Evolutionary conservation across 495 filamentous ascomycete species (phyloP).

Genomic region (Penicillium coprophilum): DNA sequence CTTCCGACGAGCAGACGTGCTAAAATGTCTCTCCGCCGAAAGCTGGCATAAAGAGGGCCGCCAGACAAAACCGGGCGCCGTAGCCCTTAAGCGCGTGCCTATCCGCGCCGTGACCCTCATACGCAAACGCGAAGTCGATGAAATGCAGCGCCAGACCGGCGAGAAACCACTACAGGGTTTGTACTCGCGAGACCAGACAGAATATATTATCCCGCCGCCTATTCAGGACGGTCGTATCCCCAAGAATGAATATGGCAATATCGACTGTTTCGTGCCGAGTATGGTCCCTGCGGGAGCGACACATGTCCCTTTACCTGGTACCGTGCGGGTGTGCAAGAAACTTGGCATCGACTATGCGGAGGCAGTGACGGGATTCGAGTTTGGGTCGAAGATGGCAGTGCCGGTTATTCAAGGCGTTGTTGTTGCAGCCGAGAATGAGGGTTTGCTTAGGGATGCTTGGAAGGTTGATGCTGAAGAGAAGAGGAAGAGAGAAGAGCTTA

Average conservation of each 20-base stretch:
- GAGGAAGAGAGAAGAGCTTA: slow-evolving; percentile 75
- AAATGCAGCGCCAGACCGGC: slow-evolving; percentile 73
- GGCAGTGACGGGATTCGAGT: slow-evolving; percentile 95
- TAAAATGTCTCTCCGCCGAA: slow-evolving; percentile 84
- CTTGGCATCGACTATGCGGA: slow-evolving; percentile 89
- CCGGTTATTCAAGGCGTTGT: slow-evolving; percentile 91
- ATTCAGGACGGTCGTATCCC: slow-evolving; percentile 88
- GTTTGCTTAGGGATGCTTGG: slow-evolving; percentile 76
- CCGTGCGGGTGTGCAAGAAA: slow-evolving; percentile 74
- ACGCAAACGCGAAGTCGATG: slow-evolving; percentile 86
- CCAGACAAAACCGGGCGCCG: slow-evolving; percentile 62
- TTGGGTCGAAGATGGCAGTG: slow-evolving; percentile 87
- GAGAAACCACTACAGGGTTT: slow-evolving; percentile 83
- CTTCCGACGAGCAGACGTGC: slow-evolving; percentile 75
- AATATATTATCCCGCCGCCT: slow-evolving; percentile 82
- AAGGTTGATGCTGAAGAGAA: slow-evolving; percentile 77
- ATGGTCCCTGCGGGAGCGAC: slow-evolving; percentile 87
- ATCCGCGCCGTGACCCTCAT: slow-evolving; percentile 87
- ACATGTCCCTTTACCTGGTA: slow-evolving; percentile 77
- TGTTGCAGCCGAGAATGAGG: slow-evolving; percentile 75
- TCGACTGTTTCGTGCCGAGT: slow-evolving; percentile 88
- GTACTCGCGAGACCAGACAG: slow-evolving; percentile 82
- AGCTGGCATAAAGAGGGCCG: slow-evolving; percentile 98
- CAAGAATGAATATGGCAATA: slow-evolving; percentile 94
- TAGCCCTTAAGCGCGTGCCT: slow-evolving; percentile 81